A percentile compares a stretch with the other conserved stretches of the same genome.
Conservation (phyloP, 2,329 filamentous ascomycete genomes). For the Penicillium paneum region DNA sequence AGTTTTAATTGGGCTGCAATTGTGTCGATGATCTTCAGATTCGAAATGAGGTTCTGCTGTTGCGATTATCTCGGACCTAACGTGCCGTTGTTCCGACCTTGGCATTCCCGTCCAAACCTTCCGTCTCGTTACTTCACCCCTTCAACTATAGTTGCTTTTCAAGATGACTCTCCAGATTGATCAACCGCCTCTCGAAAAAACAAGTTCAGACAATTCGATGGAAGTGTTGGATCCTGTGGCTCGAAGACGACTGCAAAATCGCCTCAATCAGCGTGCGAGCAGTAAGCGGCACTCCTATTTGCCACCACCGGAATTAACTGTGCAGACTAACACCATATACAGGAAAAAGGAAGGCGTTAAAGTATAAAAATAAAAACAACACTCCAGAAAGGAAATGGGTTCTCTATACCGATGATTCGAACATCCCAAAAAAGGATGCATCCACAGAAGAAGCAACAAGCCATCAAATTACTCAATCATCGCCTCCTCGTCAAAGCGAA, state of each 20-base stretch:
- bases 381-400: slow-evolving; percentile 10
- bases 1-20: background rate
- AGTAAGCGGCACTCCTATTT: slow-evolving; percentile 11
- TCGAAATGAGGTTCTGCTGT: too few species aligned
- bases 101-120: background rate
- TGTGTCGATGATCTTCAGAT: too few species aligned
- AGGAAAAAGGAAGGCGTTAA: slow-evolving; percentile 17
- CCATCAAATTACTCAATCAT: background rate
- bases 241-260: slow-evolving; percentile 20
- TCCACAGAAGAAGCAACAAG: background rate
- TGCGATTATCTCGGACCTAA: background rate
- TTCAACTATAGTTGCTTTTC: background rate
- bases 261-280: slow-evolving; percentile 23
- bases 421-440: background rate
- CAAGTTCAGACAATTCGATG: background rate
- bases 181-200: background rate
- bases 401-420: slow-evolving; percentile 12
- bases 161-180: background rate
- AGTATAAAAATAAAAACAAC: background rate
- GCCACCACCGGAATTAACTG: background rate
- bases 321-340: background rate
- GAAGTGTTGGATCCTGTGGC: slow-evolving; percentile 6
- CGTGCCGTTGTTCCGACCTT: background rate
- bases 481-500: background rate
- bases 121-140: background rate